These are phyloP conservation scores for Cryptococcus sp. DNA, from an alignment of 1,284 basidiomycete species.

Conservation along the genomic window DNA sequence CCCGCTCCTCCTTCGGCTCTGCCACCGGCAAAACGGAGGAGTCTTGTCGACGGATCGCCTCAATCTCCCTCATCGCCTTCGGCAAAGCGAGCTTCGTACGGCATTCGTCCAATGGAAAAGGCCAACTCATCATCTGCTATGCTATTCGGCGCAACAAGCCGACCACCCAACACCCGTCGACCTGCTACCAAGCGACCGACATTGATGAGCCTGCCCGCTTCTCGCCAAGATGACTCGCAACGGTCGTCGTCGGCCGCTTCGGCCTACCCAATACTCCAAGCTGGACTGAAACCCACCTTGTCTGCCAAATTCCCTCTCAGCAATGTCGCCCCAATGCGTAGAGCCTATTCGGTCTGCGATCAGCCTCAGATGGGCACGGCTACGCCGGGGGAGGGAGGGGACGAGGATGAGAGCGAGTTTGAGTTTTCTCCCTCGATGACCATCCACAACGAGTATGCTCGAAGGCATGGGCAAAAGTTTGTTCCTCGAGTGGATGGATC, in stretches of 20 bases:
- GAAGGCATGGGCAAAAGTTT: slow-evolving; percentile 24
- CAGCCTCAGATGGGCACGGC: slow-evolving; percentile 19
- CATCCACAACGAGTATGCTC: slow-evolving; percentile 29
- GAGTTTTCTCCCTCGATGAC: slow-evolving; percentile 35
- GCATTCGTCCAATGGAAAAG: slow-evolving; percentile 28
- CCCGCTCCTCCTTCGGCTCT: slow-evolving; percentile 27
- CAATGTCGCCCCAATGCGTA: slow-evolving; percentile 35
- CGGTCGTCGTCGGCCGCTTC: slow-evolving; percentile 28
- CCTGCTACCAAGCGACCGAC: slow-evolving; percentile 27
- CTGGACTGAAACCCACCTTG: slow-evolving; percentile 14
- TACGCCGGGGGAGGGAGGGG: slow-evolving; percentile 21
- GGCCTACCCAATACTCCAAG: slow-evolving; percentile 39
- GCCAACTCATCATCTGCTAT: slow-evolving; percentile 29
- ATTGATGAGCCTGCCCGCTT: slow-evolving; percentile 16
- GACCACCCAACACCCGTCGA: slow-evolving; percentile 23
- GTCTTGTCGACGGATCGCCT: slow-evolving; percentile 33
- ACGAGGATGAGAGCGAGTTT: slow-evolving; percentile 34
- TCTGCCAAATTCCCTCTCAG: slow-evolving; percentile 23
- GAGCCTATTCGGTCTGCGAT: slow-evolving; percentile 45
- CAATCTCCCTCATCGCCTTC: slow-evolving; percentile 43
- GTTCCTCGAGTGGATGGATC: slow-evolving; percentile 33
- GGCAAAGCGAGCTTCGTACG: slow-evolving; percentile 33
- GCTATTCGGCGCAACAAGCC: slow-evolving; percentile 25
- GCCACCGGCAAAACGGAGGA: slow-evolving; percentile 29
- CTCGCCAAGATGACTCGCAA: background rate